These are phyloP conservation scores for Fusarium veterinarium DNA, from an alignment of 2,329 filamentous ascomycete species.

Conservation along the genomic window DNA sequence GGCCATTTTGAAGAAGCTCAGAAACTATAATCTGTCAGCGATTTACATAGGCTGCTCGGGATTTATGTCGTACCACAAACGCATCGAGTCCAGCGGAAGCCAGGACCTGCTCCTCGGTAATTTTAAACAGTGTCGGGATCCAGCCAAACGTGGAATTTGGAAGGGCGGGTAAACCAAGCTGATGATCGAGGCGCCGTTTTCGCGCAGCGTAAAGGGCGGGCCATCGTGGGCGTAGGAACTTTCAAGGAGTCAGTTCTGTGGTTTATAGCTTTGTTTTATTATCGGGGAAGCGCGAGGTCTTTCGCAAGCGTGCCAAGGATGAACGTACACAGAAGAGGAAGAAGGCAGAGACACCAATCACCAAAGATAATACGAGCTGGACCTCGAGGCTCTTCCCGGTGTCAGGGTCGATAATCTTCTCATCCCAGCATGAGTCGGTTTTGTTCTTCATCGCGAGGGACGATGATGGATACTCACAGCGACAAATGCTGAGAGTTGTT, in stretches of 20 bases:
- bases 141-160: slow-evolving; percentile 91
- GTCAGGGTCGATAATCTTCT: slow-evolving; percentile 42
- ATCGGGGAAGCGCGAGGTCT: not conserved
- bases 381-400: slow-evolving; percentile 62
- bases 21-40: slow-evolving; percentile 65
- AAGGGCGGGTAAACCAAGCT: slow-evolving; percentile 76
- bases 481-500: slow-evolving; percentile 13
- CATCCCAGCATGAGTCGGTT: not conserved
- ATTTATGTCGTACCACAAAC: slow-evolving; percentile 74
- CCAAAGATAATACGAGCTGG: slow-evolving; percentile 78
- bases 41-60: not conserved
- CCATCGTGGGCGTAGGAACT: slow-evolving; percentile 93
- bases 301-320: not conserved
- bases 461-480: slow-evolving; percentile 6
- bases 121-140: slow-evolving; percentile 86
- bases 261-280: not conserved
- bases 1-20: slow-evolving; percentile 96
- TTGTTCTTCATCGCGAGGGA: slow-evolving; percentile 10
- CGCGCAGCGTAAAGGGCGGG: slow-evolving; percentile 89
- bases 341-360: slow-evolving; percentile 77
- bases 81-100: slow-evolving; percentile 93
- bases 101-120: slow-evolving; percentile 90
- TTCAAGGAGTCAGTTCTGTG: not conserved
- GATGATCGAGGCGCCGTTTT: slow-evolving; percentile 75
- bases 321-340: slow-evolving; percentile 77